Base-by-base conservation (phyloP, 192 early-diverging fungal species). In the Entomortierella parvispora region DNA sequence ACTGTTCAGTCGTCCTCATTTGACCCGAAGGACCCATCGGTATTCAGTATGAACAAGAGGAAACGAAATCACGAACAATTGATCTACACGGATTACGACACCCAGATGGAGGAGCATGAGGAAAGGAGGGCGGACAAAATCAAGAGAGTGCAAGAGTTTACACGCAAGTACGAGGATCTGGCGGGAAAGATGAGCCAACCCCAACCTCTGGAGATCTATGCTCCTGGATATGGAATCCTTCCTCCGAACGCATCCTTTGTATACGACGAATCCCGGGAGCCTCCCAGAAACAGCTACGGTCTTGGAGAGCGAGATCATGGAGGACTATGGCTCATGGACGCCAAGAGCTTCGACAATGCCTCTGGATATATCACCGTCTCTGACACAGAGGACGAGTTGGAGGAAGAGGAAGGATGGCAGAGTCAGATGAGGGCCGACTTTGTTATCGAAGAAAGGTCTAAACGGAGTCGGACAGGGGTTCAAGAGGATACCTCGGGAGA, bases 281-380 rank as follows among this genome's bases (percentile, higher is more conserved):
- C 59, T 0, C 52, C 40, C 29, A 68, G 46, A 47, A 58, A 25
- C 28, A 64, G 72, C 28, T 76, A 50, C 20, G 72, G 72, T 15
- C 29, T 76, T 4, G 72, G 72, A 9, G 53, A 76, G 45, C 58
- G 72, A 17, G 48, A 62, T 34, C 65, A 29, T 50, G 72, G 65
- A 5, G 72, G 72, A 25, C 53, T 76, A 1, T 76, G 64, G 64
- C 28, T 58, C 17, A 56, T 49, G 43, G 65, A 68, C 47, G 55
- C 42, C 45, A 55, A 4, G 4, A 4, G 42, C 14, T 2, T 43
- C 17, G 65, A 68, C 26, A 51, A n/a, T 34, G 18, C 40, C 12
- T 62, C 43, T 17, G 72, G 72, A 10, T 76, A 76, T 33, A 57
- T 76, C 37, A 76, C 72, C 0, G 72, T 76, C n/a, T 62, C 72